phyloP scores from a whole-genome alignment of 176 grass and related monocot species.

The Phoenix dactylifera region DNA sequence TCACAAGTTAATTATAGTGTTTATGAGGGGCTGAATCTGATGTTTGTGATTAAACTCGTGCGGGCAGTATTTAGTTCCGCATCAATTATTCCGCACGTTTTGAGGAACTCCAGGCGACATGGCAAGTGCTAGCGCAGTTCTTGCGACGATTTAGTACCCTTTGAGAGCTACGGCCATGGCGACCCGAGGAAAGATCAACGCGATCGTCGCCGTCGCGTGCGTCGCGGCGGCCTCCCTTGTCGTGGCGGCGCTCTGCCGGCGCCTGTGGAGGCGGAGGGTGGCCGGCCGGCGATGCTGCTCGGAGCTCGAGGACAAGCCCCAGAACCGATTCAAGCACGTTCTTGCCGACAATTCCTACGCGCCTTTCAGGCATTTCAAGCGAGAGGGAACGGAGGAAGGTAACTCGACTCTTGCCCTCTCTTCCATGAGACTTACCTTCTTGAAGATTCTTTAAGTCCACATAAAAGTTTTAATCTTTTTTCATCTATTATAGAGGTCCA shows the following conservation, averaged over 20 bases:
- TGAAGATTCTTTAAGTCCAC: no score
- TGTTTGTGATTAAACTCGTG: no score
- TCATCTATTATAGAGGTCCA: no score
- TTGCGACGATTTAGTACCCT: no score
- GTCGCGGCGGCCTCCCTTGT: conserved; percentile 7
- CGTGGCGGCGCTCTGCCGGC: conserved; percentile 1
- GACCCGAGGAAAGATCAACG: conserved; percentile 28
- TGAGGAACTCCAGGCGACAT: no score
- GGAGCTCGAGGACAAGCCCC: conserved; percentile 58
- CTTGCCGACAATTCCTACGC: conserved; percentile 77
- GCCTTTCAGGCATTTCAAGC: conserved; percentile 66
- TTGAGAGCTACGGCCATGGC: conserved; percentile 16
- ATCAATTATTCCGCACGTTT: no score
- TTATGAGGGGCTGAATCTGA: no score
- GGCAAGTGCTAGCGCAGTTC: no score
- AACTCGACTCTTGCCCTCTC: not conserved
- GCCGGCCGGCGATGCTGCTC: conserved; percentile 29
- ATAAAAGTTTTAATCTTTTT: no score
- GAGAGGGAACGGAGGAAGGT: conserved; percentile 19
- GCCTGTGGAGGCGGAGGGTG: conserved; percentile 9
- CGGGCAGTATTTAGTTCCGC: no score
- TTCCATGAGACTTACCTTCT: no score
- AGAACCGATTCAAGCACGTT: conserved; percentile 67
- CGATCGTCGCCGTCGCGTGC: conserved; percentile 11
- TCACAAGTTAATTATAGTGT: no score